Evolutionary conservation across 768 basidiomycete genomes (phyloP).

Genomic region (Crucibulum laeve): DNA sequence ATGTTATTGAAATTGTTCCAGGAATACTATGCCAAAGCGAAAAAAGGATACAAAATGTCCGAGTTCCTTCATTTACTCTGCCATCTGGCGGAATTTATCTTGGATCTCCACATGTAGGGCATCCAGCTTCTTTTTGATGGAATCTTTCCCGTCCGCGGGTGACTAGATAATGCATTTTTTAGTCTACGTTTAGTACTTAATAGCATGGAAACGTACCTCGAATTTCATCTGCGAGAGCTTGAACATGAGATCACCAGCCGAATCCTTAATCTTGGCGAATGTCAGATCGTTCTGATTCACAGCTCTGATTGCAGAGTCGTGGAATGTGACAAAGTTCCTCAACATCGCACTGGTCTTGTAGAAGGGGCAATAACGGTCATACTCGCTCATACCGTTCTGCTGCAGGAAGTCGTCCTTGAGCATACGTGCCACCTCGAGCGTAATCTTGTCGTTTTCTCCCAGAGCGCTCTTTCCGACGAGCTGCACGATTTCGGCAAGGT

Average conservation of each 20-base stretch:
- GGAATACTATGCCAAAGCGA: too few species aligned
- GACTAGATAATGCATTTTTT: conserved; percentile 41
- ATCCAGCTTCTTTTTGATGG: conserved; percentile 80
- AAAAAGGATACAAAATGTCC: too few species aligned
- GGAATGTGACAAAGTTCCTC: conserved; percentile 90
- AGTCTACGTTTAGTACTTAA: background rate
- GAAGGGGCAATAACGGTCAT: conserved; percentile 96
- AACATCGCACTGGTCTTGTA: conserved; percentile 98
- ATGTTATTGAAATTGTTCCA: too few species aligned
- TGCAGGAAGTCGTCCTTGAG: conserved; percentile 97
- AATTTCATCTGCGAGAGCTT: conserved; percentile 99
- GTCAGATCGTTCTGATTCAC: conserved; percentile 81
- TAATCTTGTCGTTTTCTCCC: conserved; percentile 97
- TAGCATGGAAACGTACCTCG: conserved; percentile 54
- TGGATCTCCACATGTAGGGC: conserved; percentile 80
- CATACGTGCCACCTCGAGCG: conserved; percentile 94
- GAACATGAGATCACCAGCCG: conserved; percentile 84
- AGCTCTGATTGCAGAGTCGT: conserved; percentile 84
- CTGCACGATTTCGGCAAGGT: conserved; percentile 97
- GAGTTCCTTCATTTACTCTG: conserved; percentile 69
- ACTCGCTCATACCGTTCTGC: conserved; percentile 98
- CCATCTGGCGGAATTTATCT: conserved; percentile 87
- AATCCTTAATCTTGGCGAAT: conserved; percentile 84
- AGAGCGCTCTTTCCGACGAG: conserved; percentile 98
- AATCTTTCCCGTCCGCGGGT: conserved; percentile 86